Base-by-base conservation (phyloP, 768 basidiomycete genomes). In the Tricholoma hemisulphureum region DNA sequence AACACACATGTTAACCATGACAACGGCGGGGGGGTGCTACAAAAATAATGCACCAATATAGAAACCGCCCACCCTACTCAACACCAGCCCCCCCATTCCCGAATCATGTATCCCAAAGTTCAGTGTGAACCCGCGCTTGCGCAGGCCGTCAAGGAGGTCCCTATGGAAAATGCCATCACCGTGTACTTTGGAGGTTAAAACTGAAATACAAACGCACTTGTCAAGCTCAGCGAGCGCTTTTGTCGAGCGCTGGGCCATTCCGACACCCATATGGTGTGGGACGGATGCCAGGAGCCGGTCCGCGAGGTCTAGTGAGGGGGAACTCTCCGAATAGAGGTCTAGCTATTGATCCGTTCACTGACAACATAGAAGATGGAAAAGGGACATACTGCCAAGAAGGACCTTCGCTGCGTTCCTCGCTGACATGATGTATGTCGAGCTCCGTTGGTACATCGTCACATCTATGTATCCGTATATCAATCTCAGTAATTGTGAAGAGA, bases 361-460 rank as follows among this genome's bases (percentile, higher is more conserved):
- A 23, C 3, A 14, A n/a, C 37, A 21, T 29, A 14, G 2, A 8
- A 39, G 5, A 9, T 18, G 4, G 13, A 20, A 32, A 31, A 21
- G 28, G 10, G 4, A 23, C 53, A 14, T 63, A 81, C 68, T 74
- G 43, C 61, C 67, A 29, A 76, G 53, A 7, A 61, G 52, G 6
- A 65, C 61, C 35, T 62, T 54, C 63, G 62, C 63, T 0, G 63
- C 67, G 23, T 58, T 61, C 41, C 56, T 55, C 21, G 53, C 58
- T 0, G 63, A 34, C 67, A 68, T 67, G 24, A 68, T 52, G 52
- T 67, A 63, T 1, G 65, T 65, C 13, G 83, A 76, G 49, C 79
- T 75, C 23, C 87, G 77, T 68, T 89, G 87, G 61, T 73, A 78
- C 74, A 85, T 80, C 0, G 83, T 84, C 6, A 84, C 80, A 58